Evolutionary conservation across 2,329 filamentous ascomycete genomes (phyloP), one percentile per base, ranked within the genome.

Genomic region (Raffaelea arxii): DNA sequence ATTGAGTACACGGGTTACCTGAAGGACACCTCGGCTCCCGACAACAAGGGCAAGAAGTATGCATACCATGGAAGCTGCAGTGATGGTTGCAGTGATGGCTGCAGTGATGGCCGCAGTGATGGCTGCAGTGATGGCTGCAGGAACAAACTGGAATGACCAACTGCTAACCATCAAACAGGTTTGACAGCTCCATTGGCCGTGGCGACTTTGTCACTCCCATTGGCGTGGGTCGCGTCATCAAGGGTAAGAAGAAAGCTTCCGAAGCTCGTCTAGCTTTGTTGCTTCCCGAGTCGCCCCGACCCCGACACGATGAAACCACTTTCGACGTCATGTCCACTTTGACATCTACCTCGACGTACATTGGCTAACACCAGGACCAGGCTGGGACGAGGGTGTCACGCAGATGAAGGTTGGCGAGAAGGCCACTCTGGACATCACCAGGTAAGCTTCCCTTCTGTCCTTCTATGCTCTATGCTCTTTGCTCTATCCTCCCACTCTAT

Each of bases 1-100:
- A 94, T 97, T 61, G 80, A 92, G 68, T 97, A 97, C 75, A 92
- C 84, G 37, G 92, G 92, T 58, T 95, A 73, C 68, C 75, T 97
- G 53, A 85, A 84, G 67, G 82, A 94, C 59, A 59, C 70, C 21
- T 67, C 60, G 53, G 67, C 78, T 62, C 65, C 75, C 18, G 72
- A 78, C 48, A 71, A 77, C 59, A 79, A 85, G 75, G 90, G 90
- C 58, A 67, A 64, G 23, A 62, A 88, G 89, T 94, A 71, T 59
- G 82, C 42, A 14, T 19, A n/a, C n/a, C n/a, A n/a, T n/a, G n/a
- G 36, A 22, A 10, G n/a, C 36, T 38, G 7, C n/a, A n/a, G n/a
- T n/a, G n/a, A n/a, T n/a, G n/a, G n/a, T n/a, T n/a, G n/a, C n/a
- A n/a, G n/a, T n/a, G n/a, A n/a, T n/a, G n/a, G n/a, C n/a, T n/a